These are phyloP conservation scores for Claviceps cyperi DNA, from an alignment of 2,329 filamentous ascomycete species.

Conservation along the genomic window DNA sequence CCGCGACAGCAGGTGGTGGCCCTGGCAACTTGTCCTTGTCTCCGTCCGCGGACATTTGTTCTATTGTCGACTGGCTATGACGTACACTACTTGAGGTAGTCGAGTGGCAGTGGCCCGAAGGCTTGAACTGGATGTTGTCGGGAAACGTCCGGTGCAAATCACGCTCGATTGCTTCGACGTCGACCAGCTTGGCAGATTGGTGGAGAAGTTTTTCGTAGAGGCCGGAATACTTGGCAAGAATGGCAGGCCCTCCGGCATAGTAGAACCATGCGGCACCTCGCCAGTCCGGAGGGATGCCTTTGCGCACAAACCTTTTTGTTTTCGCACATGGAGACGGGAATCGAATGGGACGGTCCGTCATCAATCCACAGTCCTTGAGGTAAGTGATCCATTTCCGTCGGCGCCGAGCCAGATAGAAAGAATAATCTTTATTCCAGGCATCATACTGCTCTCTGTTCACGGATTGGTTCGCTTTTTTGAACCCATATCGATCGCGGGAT, in stretches of 20 bases:
- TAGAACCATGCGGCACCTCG: slow-evolving; percentile 95
- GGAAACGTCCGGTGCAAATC: slow-evolving; percentile 90
- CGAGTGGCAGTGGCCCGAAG: slow-evolving; percentile 25
- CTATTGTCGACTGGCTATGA: slow-evolving; percentile 23
- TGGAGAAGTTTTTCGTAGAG: slow-evolving; percentile 60
- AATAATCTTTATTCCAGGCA: slow-evolving; percentile 63
- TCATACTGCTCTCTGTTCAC: slow-evolving; percentile 67
- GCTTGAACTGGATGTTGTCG: slow-evolving; percentile 84
- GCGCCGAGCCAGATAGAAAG: slow-evolving; percentile 57
- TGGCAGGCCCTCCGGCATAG: slow-evolving; percentile 76
- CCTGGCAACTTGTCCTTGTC: slow-evolving; percentile 17
- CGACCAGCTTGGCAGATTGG: slow-evolving; percentile 50
- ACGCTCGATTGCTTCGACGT: slow-evolving; percentile 82
- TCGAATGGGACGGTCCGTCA: slow-evolving; percentile 53
- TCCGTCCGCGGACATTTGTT: slow-evolving; percentile 18
- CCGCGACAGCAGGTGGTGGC: slow-evolving; percentile 19
- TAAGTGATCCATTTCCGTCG: slow-evolving; percentile 70
- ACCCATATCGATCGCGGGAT: slow-evolving; percentile 71
- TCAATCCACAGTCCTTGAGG: slow-evolving; percentile 61
- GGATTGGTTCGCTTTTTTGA: slow-evolving; percentile 75
- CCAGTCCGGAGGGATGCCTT: slow-evolving; percentile 88
- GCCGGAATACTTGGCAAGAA: slow-evolving; percentile 60
- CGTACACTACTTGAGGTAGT: slow-evolving; percentile 16
- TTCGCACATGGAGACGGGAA: slow-evolving; percentile 74
- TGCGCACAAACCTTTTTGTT: slow-evolving; percentile 79